Percentiles rank a stretch among this genome's conserved stretches.
phyloP scores from a whole-genome alignment of 768 basidiomycete genomes.

The Podaxis carcinomalis region DNA sequence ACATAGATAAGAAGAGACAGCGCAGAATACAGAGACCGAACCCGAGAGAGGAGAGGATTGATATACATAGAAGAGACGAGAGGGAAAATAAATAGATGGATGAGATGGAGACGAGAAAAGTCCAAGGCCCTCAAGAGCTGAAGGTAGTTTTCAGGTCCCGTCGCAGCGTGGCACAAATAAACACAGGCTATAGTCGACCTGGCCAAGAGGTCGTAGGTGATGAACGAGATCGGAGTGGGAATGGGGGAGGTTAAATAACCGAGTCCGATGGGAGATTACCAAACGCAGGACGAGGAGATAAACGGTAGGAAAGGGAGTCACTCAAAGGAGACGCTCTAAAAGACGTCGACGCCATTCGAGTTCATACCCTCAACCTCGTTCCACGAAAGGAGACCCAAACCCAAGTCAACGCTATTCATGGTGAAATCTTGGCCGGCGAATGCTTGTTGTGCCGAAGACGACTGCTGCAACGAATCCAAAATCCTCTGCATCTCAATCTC shows the following conservation, averaged over 20 bases:
- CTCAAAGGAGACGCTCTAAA: slow-evolving; percentile 8
- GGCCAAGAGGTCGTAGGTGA: slow-evolving; percentile 3
- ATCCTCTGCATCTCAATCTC: slow-evolving; percentile 62
- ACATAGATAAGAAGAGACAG: slow-evolving; percentile 15
- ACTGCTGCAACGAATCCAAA: slow-evolving; percentile 32
- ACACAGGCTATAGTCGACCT: neutral
- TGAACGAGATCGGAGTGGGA: neutral
- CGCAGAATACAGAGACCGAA: slow-evolving; percentile 16
- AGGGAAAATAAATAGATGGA: slow-evolving; percentile 13
- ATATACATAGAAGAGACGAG: slow-evolving; percentile 17
- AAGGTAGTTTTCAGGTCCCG: neutral
- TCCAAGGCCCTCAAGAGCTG: neutral
- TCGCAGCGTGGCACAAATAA: neutral
- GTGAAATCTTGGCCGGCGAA: slow-evolving; percentile 16
- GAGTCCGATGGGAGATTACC: slow-evolving; percentile 2
- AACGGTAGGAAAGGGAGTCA: neutral
- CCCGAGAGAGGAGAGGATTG: slow-evolving; percentile 6
- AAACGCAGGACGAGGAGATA: slow-evolving; percentile 4
- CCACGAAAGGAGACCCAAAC: slow-evolving; percentile 5
- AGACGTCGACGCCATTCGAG: slow-evolving; percentile 13
- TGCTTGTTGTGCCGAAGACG: slow-evolving; percentile 31
- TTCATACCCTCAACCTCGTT: slow-evolving; percentile 15
- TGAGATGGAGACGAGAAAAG: neutral
- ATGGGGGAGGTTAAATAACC: neutral
- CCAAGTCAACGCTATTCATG: neutral